Evolutionary conservation across 352 stramenopile genomes (phyloP).

Genomic region (Globisporangium spinosum): DNA sequence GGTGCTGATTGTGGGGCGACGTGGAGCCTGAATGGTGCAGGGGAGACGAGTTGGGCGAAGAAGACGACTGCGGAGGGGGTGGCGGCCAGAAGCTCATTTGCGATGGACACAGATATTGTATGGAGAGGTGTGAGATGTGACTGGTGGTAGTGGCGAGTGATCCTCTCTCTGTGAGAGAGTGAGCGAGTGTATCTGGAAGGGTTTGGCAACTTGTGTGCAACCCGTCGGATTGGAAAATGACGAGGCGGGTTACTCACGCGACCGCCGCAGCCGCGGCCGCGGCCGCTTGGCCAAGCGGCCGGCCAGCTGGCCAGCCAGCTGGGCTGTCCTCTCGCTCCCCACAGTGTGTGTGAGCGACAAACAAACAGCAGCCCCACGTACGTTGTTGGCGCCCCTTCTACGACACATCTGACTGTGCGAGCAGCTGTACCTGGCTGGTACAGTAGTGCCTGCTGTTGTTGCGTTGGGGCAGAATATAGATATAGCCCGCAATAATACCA

Average conservation of each 20-base stretch:
- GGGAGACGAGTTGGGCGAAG: constrained; percentile 1
- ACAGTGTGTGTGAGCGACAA: too few species aligned
- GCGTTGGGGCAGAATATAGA: too few species aligned
- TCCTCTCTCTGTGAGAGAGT: background rate
- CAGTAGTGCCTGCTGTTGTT: too few species aligned
- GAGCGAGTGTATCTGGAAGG: background rate
- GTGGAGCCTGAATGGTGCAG: background rate
- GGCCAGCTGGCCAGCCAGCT: background rate
- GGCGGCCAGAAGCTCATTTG: constrained; percentile 15
- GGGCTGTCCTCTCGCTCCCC: background rate
- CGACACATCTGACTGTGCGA: too few species aligned
- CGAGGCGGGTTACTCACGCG: constrained; percentile 12
- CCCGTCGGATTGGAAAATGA: constrained; percentile 14
- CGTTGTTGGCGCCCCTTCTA: too few species aligned
- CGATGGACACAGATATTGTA: background rate
- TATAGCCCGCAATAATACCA: too few species aligned
- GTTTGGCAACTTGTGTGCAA: background rate
- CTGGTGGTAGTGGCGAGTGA: background rate
- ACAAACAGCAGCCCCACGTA: too few species aligned
- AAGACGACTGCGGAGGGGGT: background rate
- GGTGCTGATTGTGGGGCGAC: background rate
- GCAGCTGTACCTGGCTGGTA: too few species aligned
- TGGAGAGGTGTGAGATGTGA: background rate
- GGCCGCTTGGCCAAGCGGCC: too few species aligned
- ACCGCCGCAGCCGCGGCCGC: too few species aligned